These are phyloP conservation scores for Botryotinia convoluta DNA, from an alignment of 2,329 filamentous ascomycete species.

Conservation along the genomic window DNA sequence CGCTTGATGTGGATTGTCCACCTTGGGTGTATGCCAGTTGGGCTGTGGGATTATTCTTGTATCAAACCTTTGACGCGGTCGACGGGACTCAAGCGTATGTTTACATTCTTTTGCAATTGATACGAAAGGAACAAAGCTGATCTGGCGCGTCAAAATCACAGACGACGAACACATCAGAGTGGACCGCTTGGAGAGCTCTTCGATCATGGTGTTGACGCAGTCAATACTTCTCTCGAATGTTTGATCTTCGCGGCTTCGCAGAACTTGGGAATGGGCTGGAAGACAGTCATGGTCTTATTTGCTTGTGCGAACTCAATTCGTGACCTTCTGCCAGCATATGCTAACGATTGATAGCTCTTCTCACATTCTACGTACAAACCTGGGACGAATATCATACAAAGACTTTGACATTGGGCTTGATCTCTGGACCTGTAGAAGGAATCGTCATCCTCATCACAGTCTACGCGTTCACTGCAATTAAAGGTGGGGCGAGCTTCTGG, in stretches of 20 bases:
- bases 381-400: slow-evolving; percentile 99
- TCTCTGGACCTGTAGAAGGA: slow-evolving; percentile 94
- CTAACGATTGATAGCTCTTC: slow-evolving; percentile 55
- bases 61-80: slow-evolving; percentile 97
- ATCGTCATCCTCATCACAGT: slow-evolving; percentile 79
- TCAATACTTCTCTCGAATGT: slow-evolving; percentile 93
- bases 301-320: slow-evolving; percentile 56
- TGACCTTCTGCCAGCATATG: neutral
- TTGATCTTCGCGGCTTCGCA: slow-evolving; percentile 88
- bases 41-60: slow-evolving; percentile 85
- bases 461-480: slow-evolving; percentile 77
- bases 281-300: slow-evolving; percentile 79
- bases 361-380: slow-evolving; percentile 98
- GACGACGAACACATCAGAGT: slow-evolving; percentile 84
- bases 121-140: neutral
- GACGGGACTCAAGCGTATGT: slow-evolving; percentile 89
- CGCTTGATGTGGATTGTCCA: slow-evolving; percentile 88
- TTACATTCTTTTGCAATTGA: neutral
- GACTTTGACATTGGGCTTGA: slow-evolving; percentile 83
- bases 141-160: neutral
- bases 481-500: slow-evolving; percentile 93
- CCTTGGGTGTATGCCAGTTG: slow-evolving; percentile 93
- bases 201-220: slow-evolving; percentile 94
- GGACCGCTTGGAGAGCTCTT: slow-evolving; percentile 95
- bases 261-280: slow-evolving; percentile 91